Evolutionary conservation across 768 basidiomycete genomes (phyloP).

Genomic region (Mycena rebaudengoi): DNA sequence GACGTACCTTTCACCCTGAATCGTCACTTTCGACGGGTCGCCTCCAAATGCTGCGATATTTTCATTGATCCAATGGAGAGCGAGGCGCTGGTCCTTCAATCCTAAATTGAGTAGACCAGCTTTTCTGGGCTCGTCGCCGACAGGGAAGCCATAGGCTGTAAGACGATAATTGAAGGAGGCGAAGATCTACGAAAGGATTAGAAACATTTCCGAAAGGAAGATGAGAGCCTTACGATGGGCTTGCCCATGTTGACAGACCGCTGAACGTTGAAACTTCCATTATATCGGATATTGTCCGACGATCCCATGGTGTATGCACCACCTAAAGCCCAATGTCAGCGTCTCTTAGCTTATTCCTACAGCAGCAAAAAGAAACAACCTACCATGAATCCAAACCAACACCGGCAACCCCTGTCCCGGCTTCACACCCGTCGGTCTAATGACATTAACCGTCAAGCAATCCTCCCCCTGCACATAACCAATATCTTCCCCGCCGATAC

Average conservation of each 20-base stretch:
- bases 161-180: conserved; percentile 18
- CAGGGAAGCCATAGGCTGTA: conserved; percentile 22
- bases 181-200: conserved; percentile 17
- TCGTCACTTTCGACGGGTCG: conserved; percentile 19
- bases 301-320: conserved; percentile 17
- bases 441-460: conserved; percentile 17
- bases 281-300: conserved; percentile 21
- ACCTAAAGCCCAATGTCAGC: conserved; percentile 14
- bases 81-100: conserved; percentile 20
- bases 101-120: conserved; percentile 22
- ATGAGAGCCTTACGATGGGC: conserved; percentile 14
- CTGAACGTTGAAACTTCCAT: conserved; percentile 22
- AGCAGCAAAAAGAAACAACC: conserved; percentile 10
- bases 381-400: conserved; percentile 20
- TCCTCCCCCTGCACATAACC: conserved; percentile 19
- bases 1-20: conserved; percentile 18
- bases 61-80: conserved; percentile 18
- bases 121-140: conserved; percentile 15
- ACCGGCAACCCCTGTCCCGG: conserved; percentile 19
- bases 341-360: conserved; percentile 18
- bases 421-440: conserved; percentile 20
- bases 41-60: conserved; percentile 18
- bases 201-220: conserved; percentile 13
- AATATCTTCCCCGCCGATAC: conserved; percentile 15
- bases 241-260: conserved; percentile 19